Evolutionary conservation across 208 protist genomes (phyloP).

Genomic region (Naegleria lovaniensis): DNA sequence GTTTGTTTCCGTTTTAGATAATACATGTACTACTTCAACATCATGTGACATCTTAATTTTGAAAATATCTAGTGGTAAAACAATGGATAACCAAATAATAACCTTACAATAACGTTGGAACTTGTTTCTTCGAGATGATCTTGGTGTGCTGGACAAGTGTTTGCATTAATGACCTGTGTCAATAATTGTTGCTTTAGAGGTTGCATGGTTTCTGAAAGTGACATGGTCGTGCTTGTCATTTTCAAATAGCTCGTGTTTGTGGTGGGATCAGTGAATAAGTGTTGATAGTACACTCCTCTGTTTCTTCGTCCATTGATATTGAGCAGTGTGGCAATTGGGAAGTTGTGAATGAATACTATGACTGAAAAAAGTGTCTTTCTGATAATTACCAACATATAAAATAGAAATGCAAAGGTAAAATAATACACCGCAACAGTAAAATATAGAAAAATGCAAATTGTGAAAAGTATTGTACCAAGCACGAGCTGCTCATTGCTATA

Average conservation of each 20-base stretch:
- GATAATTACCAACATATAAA: background rate
- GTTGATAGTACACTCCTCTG: background rate
- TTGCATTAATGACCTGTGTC: background rate
- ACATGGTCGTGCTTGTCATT: background rate
- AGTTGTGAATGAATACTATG: background rate
- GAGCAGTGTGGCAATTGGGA: background rate
- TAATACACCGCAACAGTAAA: slow-evolving; percentile 82
- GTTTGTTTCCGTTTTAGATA: too few relatives aligned
- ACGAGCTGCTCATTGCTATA: slow-evolving; percentile 81
- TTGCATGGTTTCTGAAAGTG: background rate
- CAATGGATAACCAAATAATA: background rate
- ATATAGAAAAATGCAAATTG: slow-evolving; percentile 72
- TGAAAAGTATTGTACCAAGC: slow-evolving; percentile 75
- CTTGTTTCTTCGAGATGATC: background rate
- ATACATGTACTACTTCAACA: too few relatives aligned
- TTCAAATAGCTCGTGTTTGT: background rate
- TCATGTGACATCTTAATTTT: too few relatives aligned
- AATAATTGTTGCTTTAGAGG: background rate
- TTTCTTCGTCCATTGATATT: background rate
- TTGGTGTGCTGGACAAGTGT: background rate
- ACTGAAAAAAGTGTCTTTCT: background rate
- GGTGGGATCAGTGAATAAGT: background rate
- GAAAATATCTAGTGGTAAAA: background rate
- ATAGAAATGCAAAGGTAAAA: slow-evolving; percentile 70
- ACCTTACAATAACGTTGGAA: background rate